A percentile compares a stretch with the other conserved stretches of the same genome.
phyloP scores from a whole-genome alignment of 768 basidiomycete genomes.

The Tulasnella calospora region DNA sequence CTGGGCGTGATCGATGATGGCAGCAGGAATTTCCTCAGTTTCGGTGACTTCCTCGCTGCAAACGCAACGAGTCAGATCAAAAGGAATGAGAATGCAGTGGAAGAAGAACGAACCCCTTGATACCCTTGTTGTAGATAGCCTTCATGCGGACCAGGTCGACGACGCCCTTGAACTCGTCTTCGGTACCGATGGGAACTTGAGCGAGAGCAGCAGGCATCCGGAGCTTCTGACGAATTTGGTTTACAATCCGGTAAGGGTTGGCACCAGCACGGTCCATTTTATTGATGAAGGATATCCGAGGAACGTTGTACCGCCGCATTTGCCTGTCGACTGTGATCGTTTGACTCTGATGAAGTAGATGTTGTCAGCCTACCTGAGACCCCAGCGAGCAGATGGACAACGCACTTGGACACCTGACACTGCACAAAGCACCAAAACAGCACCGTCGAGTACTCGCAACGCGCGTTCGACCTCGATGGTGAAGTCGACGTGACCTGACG shows the following conservation, averaged over 20 bases:
- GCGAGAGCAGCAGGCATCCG: constrained; percentile 90
- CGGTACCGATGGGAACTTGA: constrained; percentile 89
- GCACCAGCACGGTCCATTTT: constrained; percentile 99
- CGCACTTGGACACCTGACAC: constrained; percentile 90
- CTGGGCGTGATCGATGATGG: constrained; percentile 66
- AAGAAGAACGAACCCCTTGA: constrained; percentile 68
- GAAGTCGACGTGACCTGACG: constrained; percentile 92
- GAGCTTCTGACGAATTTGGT: constrained; percentile 87
- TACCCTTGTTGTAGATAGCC: constrained; percentile 88
- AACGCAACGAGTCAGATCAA: constrained; percentile 9
- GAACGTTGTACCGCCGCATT: constrained; percentile 96
- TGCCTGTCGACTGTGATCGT: constrained; percentile 98
- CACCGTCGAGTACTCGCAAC: constrained; percentile 91
- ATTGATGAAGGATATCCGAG: constrained; percentile 93
- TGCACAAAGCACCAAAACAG: constrained; percentile 91
- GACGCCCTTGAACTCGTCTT: constrained; percentile 82
- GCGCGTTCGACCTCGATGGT: constrained; percentile 99
- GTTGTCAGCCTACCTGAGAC: not conserved
- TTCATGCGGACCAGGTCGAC: constrained; percentile 95
- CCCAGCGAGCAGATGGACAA: constrained; percentile 6
- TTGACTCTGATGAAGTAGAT: constrained; percentile 60
- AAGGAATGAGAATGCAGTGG: not conserved
- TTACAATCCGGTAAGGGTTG: constrained; percentile 92
- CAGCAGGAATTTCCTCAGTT: constrained; percentile 80
- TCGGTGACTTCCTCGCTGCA: constrained; percentile 68